phyloP scores from a whole-genome alignment of 2,329 filamentous ascomycete species.

The Fusarium armeniacum region DNA sequence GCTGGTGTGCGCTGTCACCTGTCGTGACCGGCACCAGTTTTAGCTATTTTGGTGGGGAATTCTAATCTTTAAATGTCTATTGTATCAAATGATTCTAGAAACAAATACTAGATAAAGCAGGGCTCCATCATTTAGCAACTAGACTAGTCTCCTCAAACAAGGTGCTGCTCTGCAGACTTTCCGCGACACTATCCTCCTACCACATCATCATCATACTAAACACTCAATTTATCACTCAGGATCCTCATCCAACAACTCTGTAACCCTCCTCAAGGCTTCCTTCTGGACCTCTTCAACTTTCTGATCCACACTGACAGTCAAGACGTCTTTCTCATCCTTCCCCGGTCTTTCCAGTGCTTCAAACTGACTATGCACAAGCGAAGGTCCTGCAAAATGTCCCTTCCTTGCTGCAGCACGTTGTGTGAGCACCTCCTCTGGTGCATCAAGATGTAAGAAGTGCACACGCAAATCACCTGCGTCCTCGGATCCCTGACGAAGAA shows the following conservation, averaged over 20 bases:
- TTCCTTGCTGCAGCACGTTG: constrained; percentile 24
- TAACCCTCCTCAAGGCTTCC: constrained; percentile 20
- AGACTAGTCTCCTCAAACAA: too few relatives aligned
- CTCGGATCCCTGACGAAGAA: constrained; percentile 27
- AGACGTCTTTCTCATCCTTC: constrained; percentile 24
- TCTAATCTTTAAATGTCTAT: not conserved
- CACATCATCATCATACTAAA: not conserved
- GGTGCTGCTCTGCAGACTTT: too few relatives aligned
- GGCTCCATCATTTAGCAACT: too few relatives aligned
- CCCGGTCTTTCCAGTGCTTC: constrained; percentile 11
- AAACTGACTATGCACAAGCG: constrained; percentile 32
- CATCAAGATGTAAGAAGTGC: constrained; percentile 35
- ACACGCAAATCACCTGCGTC: constrained; percentile 27
- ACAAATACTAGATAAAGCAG: not conserved
- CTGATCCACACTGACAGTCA: constrained; percentile 29
- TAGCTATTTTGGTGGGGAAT: too few relatives aligned
- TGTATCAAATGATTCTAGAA: not conserved
- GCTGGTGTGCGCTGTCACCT: too few relatives aligned
- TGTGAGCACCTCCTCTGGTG: constrained; percentile 24
- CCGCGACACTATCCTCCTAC: too few relatives aligned
- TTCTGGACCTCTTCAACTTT: constrained; percentile 20
- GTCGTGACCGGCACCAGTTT: too few relatives aligned
- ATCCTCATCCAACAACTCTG: constrained; percentile 26
- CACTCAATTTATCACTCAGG: not conserved
- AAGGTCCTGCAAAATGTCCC: constrained; percentile 25